Evolutionary conservation across 495 filamentous ascomycete species (phyloP).

Genomic region (Mytilinidion resinicola): DNA sequence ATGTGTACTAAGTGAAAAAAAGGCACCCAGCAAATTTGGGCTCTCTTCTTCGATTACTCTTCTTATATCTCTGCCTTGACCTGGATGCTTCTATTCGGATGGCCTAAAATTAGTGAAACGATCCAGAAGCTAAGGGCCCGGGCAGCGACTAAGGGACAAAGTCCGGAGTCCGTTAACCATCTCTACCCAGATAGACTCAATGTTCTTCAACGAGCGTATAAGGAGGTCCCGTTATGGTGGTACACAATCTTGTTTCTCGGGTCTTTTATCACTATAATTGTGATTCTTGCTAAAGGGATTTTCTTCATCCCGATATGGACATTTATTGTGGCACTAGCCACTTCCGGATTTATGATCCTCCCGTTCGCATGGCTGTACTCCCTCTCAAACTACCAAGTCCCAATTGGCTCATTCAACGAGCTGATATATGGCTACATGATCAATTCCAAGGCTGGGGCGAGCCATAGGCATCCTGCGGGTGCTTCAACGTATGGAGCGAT

Average conservation of each 20-base stretch:
- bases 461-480: slow-evolving; percentile 47
- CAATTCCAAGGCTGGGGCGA: slow-evolving; percentile 34
- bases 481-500: slow-evolving; percentile 49
- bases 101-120: slow-evolving; percentile 40
- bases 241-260: slow-evolving; percentile 43
- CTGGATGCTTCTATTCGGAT: slow-evolving; percentile 53
- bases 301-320: slow-evolving; percentile 55
- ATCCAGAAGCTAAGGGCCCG: slow-evolving; percentile 37
- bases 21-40: slow-evolving; percentile 45
- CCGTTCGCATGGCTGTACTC: slow-evolving; percentile 53
- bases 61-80: slow-evolving; percentile 50
- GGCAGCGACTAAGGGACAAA: slow-evolving; percentile 18
- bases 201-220: slow-evolving; percentile 49
- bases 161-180: slow-evolving; percentile 39
- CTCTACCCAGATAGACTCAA: slow-evolving; percentile 51
- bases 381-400: slow-evolving; percentile 50
- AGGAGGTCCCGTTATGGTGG: slow-evolving; percentile 53
- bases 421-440: slow-evolving; percentile 54
- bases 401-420: slow-evolving; percentile 48
- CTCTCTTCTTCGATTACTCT: slow-evolving; percentile 53
- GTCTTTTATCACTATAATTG: slow-evolving; percentile 45
- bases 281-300: slow-evolving; percentile 41
- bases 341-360: slow-evolving; percentile 46
- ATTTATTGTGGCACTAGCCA: slow-evolving; percentile 46
- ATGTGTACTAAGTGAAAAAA: background rate